Evolutionary conservation across 1,284 basidiomycete species (phyloP).

Genomic region (Tranzscheliella williamsii): DNA sequence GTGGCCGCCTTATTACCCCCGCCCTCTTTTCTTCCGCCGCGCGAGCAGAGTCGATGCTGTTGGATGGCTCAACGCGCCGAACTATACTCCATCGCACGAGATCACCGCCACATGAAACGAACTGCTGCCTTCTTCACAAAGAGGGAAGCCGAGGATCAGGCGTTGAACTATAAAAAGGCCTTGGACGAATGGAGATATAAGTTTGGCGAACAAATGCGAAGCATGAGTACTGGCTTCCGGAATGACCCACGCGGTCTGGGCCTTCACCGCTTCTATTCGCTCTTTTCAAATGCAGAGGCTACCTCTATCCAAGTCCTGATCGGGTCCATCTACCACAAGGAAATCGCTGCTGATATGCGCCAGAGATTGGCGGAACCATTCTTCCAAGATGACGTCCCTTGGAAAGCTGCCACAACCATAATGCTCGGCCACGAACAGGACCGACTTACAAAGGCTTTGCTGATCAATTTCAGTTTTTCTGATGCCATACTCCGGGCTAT

Average conservation of each 20-base stretch:
- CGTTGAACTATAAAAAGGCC: conserved; percentile 17
- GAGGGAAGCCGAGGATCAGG: conserved; percentile 28
- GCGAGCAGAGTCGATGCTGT: conserved; percentile 32
- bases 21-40: conserved; percentile 16
- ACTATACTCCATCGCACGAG: conserved; percentile 22
- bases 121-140: conserved; percentile 14
- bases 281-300: conserved; percentile 30
- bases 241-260: conserved; percentile 27
- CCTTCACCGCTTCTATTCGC: conserved; percentile 30
- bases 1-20: conserved; percentile 17
- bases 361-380: conserved; percentile 21
- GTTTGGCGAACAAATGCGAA: conserved; percentile 37
- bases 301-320: conserved; percentile 19
- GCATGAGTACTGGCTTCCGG: conserved; percentile 22
- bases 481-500: conserved; percentile 30
- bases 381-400: conserved; percentile 12
- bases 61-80: conserved; percentile 38
- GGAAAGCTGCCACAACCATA: conserved; percentile 24
- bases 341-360: conserved; percentile 29
- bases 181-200: conserved; percentile 37
- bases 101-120: conserved; percentile 27
- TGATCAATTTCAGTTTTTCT: conserved; percentile 28
- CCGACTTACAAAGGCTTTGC: conserved; percentile 19
- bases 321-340: conserved; percentile 29
- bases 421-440: conserved; percentile 27